Evolutionary conservation across 192 early-diverging fungal species (phyloP).

Genomic region (Phycomyces nitens): DNA sequence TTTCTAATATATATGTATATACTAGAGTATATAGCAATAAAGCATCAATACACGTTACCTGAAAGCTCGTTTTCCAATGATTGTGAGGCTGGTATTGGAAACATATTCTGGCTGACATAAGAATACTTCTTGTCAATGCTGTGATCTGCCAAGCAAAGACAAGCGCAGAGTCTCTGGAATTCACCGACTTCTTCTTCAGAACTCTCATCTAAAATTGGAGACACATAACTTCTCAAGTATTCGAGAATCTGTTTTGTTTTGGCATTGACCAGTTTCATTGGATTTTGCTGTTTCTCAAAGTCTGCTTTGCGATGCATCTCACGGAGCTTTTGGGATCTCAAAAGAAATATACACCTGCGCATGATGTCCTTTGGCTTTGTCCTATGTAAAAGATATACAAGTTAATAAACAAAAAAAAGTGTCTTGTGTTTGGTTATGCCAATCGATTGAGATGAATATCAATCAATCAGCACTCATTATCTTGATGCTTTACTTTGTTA

Average conservation of each 20-base stretch:
- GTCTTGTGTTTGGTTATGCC: too few relatives aligned
- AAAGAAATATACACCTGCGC: slow-evolving; percentile 67
- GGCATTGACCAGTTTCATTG: slow-evolving; percentile 9
- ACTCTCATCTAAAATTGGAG: slow-evolving; percentile 65
- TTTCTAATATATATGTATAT: too few relatives aligned
- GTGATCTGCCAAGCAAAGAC: slow-evolving; percentile 17
- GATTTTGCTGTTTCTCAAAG: neutral
- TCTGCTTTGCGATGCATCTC: slow-evolving; percentile 42
- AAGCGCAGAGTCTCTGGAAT: slow-evolving; percentile 29
- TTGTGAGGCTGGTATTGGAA: neutral
- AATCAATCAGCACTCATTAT: too few relatives aligned
- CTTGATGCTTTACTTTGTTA: slow-evolving; percentile 51
- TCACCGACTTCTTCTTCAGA: slow-evolving; percentile 44
- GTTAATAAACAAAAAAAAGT: too few relatives aligned
- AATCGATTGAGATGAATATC: too few relatives aligned
- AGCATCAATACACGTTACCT: neutral
- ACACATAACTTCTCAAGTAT: slow-evolving; percentile 75
- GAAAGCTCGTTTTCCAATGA: neutral
- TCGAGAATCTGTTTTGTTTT: slow-evolving; percentile 55
- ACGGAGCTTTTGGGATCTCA: slow-evolving; percentile 76
- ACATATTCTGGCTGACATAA: neutral
- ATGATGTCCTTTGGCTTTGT: slow-evolving; percentile 69
- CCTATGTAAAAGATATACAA: too few relatives aligned
- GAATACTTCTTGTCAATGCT: neutral
- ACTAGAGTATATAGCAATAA: too few relatives aligned